Evolutionary conservation across 371 early-diverging fungal genomes (phyloP).

Genomic region (Entomophthora muscae): DNA sequence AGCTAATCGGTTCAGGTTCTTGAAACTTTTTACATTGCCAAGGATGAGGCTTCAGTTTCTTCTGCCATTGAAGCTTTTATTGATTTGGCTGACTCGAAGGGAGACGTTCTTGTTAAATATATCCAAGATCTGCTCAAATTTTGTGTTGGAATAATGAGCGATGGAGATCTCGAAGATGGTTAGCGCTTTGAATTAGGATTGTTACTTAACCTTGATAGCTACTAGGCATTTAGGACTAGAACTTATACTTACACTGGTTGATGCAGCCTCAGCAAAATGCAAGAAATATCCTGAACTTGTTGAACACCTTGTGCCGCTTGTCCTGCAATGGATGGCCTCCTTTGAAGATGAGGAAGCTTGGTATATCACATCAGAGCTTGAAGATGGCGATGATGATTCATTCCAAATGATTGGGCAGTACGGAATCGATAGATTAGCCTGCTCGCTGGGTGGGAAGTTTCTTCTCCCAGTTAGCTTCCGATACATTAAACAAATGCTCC

Average conservation of each 20-base stretch:
- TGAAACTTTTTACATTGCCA: slow-evolving; percentile 28
- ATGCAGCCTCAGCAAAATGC: slow-evolving; percentile 65
- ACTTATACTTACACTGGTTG: slow-evolving; percentile 72
- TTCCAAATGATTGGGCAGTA: slow-evolving; percentile 81
- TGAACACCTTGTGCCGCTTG: slow-evolving; percentile 53
- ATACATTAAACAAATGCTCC: slow-evolving; percentile 74
- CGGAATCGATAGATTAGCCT: slow-evolving; percentile 85
- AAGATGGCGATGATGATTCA: slow-evolving; percentile 77
- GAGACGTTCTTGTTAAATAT: slow-evolving; percentile 61
- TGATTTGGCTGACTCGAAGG: slow-evolving; percentile 66
- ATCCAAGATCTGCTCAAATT: slow-evolving; percentile 53
- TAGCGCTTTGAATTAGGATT: slow-evolving; percentile 7
- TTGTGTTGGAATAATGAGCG: slow-evolving; percentile 53
- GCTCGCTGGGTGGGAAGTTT: slow-evolving; percentile 70
- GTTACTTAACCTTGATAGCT: slow-evolving; percentile 8
- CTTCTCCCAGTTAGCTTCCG: slow-evolving; percentile 78
- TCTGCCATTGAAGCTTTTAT: slow-evolving; percentile 65
- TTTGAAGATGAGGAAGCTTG: slow-evolving; percentile 77
- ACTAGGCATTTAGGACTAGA: slow-evolving; percentile 79
- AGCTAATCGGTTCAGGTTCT: too few species aligned
- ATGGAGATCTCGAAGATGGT: slow-evolving; percentile 46
- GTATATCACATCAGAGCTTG: slow-evolving; percentile 72
- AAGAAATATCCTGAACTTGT: slow-evolving; percentile 67
- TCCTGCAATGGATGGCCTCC: slow-evolving; percentile 83
- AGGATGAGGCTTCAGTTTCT: slow-evolving; percentile 51